phyloP scores from a whole-genome alignment of 83 land plant genomes.

The Larix sibirica region DNA sequence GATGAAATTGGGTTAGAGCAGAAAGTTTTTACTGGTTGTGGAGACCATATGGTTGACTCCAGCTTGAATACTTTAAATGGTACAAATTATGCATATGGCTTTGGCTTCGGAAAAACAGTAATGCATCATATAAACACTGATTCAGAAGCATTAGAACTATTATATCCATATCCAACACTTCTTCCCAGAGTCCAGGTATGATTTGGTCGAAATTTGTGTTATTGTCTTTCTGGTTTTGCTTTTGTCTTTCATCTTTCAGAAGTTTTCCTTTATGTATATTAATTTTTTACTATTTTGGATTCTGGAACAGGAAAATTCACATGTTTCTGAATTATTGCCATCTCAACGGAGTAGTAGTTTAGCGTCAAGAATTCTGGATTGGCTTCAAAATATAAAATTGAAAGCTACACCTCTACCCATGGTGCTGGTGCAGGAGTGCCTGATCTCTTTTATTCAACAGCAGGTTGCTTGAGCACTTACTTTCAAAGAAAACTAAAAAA shows the following conservation, averaged over 20 bases:
- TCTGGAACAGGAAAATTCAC: constrained; percentile 52
- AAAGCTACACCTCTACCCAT: constrained; percentile 62
- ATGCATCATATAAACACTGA: constrained; percentile 38
- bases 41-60: constrained; percentile 7
- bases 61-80: constrained; percentile 16
- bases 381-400: constrained; percentile 54
- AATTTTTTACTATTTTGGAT: not conserved
- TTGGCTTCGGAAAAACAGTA: constrained; percentile 51
- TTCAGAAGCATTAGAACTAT: constrained; percentile 38
- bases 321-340: constrained; percentile 67
- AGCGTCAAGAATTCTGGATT: constrained; percentile 63
- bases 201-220: not conserved
- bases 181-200: constrained; percentile 82
- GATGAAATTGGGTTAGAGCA: not conserved
- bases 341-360: constrained; percentile 66
- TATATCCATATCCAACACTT: constrained; percentile 83
- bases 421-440: constrained; percentile 87
- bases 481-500: not conserved
- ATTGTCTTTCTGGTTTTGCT: not conserved
- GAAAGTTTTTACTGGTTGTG: constrained; percentile 3
- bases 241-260: not conserved
- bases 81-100: constrained; percentile 70
- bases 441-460: constrained; percentile 61
- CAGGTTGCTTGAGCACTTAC: constrained; percentile 51
- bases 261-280: not conserved